Conservation (phyloP, 2,329 filamentous ascomycete species). For the Corinectria fuckeliana region DNA sequence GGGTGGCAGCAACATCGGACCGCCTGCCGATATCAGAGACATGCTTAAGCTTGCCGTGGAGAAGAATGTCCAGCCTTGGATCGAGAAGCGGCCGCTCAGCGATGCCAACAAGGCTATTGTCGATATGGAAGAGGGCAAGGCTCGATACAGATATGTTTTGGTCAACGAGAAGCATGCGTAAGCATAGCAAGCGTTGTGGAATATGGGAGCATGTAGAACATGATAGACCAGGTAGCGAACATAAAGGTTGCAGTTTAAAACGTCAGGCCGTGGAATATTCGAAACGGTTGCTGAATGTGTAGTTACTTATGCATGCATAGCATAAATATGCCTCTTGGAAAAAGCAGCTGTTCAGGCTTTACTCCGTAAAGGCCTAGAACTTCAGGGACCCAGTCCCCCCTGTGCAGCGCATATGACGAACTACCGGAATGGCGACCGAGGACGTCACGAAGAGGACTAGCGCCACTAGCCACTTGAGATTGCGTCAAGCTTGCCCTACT, state of each 20-base stretch:
- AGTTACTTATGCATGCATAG: constrained; percentile 5
- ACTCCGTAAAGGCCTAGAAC: background rate
- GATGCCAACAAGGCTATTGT: constrained; percentile 62
- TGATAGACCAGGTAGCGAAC: background rate
- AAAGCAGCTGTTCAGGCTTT: constrained; percentile 10
- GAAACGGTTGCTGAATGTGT: background rate
- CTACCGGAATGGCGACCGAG: constrained; percentile 35
- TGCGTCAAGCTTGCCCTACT: constrained; percentile 31
- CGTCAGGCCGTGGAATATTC: background rate
- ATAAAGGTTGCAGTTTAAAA: constrained; percentile 14
- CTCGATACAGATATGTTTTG: constrained; percentile 54
- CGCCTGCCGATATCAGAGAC: constrained; percentile 60
- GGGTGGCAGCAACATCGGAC: constrained; percentile 51
- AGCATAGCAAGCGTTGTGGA: background rate
- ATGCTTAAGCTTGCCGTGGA: constrained; percentile 65
- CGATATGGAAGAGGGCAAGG: constrained; percentile 62
- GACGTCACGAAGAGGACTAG: constrained; percentile 18
- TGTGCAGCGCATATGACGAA: constrained; percentile 33
- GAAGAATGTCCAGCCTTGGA: constrained; percentile 62
- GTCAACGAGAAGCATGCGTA: constrained; percentile 12
- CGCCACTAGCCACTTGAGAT: constrained; percentile 24
- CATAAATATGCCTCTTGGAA: background rate
- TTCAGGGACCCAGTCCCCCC: no score
- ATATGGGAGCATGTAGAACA: background rate
- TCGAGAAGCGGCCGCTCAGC: constrained; percentile 59